Evolutionary conservation across 2,329 filamentous ascomycete species (phyloP).

Genomic region (Verticillium dahliae): DNA sequence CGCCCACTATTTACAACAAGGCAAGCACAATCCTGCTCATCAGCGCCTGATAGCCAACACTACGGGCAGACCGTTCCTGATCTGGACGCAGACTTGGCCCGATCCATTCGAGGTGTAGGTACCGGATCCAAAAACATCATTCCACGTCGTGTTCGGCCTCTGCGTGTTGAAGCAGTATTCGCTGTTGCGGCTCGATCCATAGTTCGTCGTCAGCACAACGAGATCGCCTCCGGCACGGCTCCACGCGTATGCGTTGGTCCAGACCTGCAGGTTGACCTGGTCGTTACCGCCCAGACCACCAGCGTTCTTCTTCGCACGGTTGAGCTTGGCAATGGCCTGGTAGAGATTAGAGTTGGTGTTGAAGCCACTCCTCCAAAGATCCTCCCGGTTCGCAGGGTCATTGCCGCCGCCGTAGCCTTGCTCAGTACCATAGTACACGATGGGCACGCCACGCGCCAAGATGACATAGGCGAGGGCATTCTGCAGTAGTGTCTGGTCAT

Average conservation of each 20-base stretch:
- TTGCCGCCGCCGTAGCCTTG: conserved; percentile 46
- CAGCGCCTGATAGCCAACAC: conserved; percentile 19
- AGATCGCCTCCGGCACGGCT: conserved; percentile 34
- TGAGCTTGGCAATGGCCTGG: conserved; percentile 35
- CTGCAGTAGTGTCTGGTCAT: conserved; percentile 48
- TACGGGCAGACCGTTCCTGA: conserved; percentile 34
- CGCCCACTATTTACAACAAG: neutral
- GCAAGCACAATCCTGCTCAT: neutral
- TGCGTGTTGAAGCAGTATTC: conserved; percentile 35
- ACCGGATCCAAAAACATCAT: conserved; percentile 26
- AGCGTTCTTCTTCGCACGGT: conserved; percentile 35
- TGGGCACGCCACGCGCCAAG: conserved; percentile 54
- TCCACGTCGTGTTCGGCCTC: conserved; percentile 29
- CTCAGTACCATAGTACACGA: conserved; percentile 61
- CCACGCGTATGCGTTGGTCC: conserved; percentile 36
- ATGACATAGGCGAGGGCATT: conserved; percentile 58
- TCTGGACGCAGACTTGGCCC: conserved; percentile 32
- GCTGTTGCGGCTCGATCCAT: conserved; percentile 27
- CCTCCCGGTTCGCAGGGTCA: conserved; percentile 48
- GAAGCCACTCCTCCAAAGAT: conserved; percentile 49
- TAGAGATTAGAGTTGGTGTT: conserved; percentile 40
- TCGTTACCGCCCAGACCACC: conserved; percentile 36
- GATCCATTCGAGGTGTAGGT: conserved; percentile 28
- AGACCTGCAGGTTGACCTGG: conserved; percentile 34
- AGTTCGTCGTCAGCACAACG: conserved; percentile 37